Evolutionary conservation across 768 basidiomycete genomes (phyloP), one percentile per base, ranked within the genome.

Genomic region (Nevesoporus exiguus): DNA sequence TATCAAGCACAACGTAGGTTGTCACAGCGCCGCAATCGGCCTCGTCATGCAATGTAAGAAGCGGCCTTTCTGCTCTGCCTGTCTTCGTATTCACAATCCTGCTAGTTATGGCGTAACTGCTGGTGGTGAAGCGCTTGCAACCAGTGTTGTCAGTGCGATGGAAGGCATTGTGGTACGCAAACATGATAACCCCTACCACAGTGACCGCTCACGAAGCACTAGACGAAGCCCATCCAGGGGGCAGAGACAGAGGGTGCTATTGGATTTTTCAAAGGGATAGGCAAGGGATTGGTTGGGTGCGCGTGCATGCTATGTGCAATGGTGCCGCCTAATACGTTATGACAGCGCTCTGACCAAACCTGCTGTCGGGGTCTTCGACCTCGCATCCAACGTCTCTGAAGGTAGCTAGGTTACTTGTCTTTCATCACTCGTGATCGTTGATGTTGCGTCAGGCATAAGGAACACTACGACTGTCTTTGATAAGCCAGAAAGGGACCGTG

Each of bases 401-500:
- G 96, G 90, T 88, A 56, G 6, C 0, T 13, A 41, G 60, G 42
- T 31, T 15, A 14, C 0, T 25, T 19, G 40, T n/a, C n/a, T 53
- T 17, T 8, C 14, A 22, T 43, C 19, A 8, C 22, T 21, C n/a
- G 14, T 48, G 47, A 29, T 47, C 33, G 56, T 29, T 58, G 47
- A 68, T 42, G 2, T 22, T 45, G n/a, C 8, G 41, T 31, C 31
- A 93, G 92, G 96, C 25, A 96, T 99, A 58, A 85, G 97, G 42
- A 99, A 99, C 64, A 99, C 97, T 1, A 98, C 97, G 0, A 98
- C 94, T 2, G 96, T 98, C 3, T 99, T 98, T 57, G 97, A 98
- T 68, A 90, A 84, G 57, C 88, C 89, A 13, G 88, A 88, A 31
- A 80, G 94, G 51, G 96, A 98, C 64, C 86, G 95, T 19, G 82